Conservation (phyloP, 768 basidiomycete genomes). For the Pleurotus eryngii region DNA sequence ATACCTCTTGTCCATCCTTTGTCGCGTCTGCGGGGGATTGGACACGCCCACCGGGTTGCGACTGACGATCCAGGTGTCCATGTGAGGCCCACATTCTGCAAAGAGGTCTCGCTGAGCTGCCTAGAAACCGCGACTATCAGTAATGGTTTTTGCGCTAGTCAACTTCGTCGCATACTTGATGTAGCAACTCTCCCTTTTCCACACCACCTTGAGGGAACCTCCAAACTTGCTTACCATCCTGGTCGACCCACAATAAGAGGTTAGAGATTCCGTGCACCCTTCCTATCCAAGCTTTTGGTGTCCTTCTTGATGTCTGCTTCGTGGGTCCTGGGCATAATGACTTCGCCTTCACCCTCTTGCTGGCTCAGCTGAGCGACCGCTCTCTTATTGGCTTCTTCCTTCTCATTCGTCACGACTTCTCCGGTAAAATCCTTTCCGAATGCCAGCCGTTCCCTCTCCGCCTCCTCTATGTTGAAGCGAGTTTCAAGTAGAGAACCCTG, state of each 20-base stretch:
- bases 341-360: conserved; percentile 61
- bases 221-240: conserved; percentile 60
- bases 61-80: conserved; percentile 96
- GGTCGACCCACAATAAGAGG: conserved; percentile 54
- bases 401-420: conserved; percentile 41
- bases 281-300: conserved; percentile 74
- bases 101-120: conserved; percentile 71
- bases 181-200: conserved; percentile 64
- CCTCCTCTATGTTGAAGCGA: conserved; percentile 75
- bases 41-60: conserved; percentile 83
- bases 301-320: conserved; percentile 60
- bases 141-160: neutral
- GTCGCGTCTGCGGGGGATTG: conserved; percentile 37
- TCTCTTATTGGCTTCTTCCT: conserved; percentile 49
- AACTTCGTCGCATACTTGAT: conserved; percentile 53
- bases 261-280: conserved; percentile 87
- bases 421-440: conserved; percentile 66
- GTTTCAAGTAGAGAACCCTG: conserved; percentile 82
- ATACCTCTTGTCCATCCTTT: conserved; percentile 15
- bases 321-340: conserved; percentile 57
- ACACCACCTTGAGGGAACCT: conserved; percentile 73
- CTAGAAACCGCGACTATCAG: conserved; percentile 31
- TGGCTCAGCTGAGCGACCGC: conserved; percentile 47
- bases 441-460: conserved; percentile 62
- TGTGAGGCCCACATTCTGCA: conserved; percentile 70